These are phyloP conservation scores for Annona squamosa DNA, from an alignment of 164 flowering plant genomes.

Conservation along the genomic window DNA sequence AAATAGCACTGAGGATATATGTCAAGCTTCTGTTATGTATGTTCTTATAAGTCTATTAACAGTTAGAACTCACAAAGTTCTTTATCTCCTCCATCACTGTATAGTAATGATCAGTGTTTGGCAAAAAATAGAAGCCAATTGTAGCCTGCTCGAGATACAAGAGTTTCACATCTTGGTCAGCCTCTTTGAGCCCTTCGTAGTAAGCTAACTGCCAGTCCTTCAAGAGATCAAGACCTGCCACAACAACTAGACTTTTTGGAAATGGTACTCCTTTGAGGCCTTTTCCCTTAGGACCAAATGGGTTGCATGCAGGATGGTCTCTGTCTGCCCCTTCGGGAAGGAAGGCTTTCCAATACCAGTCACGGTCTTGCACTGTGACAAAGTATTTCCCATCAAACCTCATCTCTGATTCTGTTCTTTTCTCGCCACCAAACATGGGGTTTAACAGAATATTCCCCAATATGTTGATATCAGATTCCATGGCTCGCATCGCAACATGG, in stretches of 20 bases:
- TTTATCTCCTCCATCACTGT: constrained; percentile 66
- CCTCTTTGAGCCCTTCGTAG: constrained; percentile 53
- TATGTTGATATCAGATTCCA: constrained; percentile 45
- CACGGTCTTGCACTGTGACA: constrained; percentile 55
- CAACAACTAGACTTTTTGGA: constrained; percentile 76
- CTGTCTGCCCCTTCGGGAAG: constrained; percentile 69
- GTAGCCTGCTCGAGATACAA: constrained; percentile 65
- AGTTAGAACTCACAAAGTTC: constrained; percentile 49
- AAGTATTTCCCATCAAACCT: constrained; percentile 64
- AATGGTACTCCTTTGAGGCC: constrained; percentile 48
- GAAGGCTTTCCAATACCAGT: constrained; percentile 88
- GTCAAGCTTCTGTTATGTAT: constrained; percentile 10
- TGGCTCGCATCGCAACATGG: constrained; percentile 49
- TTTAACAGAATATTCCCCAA: constrained; percentile 58
- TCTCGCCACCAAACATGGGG: constrained; percentile 75
- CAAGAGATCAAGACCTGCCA: constrained; percentile 65
- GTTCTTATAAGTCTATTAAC: constrained; percentile 25
- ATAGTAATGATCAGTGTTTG: constrained; percentile 63
- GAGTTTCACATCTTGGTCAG: constrained; percentile 57
- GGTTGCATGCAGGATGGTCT: constrained; percentile 74
- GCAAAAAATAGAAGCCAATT: constrained; percentile 78
- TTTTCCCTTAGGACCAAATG: constrained; percentile 59
- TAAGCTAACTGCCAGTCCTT: constrained; percentile 83
- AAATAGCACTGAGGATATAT: not conserved
- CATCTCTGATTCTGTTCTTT: constrained; percentile 69